Evolutionary conservation across 129 eudicot species (phyloP).

Genomic region (Tanacetum coccineum): DNA sequence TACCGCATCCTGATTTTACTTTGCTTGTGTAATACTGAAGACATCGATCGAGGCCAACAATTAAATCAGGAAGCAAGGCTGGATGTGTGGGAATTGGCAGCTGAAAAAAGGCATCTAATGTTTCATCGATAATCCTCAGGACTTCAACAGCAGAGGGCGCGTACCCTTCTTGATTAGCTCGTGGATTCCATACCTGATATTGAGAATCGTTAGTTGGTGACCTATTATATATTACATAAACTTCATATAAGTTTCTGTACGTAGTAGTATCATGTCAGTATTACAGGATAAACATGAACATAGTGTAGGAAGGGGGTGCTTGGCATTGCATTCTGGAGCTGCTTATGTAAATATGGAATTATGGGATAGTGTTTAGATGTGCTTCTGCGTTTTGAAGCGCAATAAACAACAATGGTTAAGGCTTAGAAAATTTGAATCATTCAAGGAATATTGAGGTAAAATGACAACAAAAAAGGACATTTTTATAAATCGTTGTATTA

Average conservation of each 20-base stretch:
- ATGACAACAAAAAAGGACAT: too few relatives aligned
- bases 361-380: neutral
- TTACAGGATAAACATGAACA: neutral
- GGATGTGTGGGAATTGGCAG: constrained; percentile 97
- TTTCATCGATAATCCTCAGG: constrained; percentile 72
- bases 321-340: too few relatives aligned
- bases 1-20: constrained; percentile 94
- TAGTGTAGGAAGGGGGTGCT: neutral
- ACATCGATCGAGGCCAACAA: constrained; percentile 88
- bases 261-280: too few relatives aligned
- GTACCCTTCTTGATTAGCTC: constrained; percentile 76
- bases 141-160: constrained; percentile 96
- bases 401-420: too few relatives aligned
- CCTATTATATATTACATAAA: neutral
- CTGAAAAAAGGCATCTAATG: constrained; percentile 86
- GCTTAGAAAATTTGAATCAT: too few relatives aligned
- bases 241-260: too few relatives aligned
- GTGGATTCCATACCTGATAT: constrained; percentile 81
- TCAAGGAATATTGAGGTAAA: too few relatives aligned
- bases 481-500: too few relatives aligned
- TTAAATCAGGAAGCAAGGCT: constrained; percentile 81
- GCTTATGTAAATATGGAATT: too few relatives aligned
- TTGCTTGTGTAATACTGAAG: constrained; percentile 79
- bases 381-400: too few relatives aligned
- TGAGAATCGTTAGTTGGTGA: neutral